Base-by-base conservation (phyloP, 495 filamentous ascomycete genomes). In the Pseudotulostoma volvatum region DNA sequence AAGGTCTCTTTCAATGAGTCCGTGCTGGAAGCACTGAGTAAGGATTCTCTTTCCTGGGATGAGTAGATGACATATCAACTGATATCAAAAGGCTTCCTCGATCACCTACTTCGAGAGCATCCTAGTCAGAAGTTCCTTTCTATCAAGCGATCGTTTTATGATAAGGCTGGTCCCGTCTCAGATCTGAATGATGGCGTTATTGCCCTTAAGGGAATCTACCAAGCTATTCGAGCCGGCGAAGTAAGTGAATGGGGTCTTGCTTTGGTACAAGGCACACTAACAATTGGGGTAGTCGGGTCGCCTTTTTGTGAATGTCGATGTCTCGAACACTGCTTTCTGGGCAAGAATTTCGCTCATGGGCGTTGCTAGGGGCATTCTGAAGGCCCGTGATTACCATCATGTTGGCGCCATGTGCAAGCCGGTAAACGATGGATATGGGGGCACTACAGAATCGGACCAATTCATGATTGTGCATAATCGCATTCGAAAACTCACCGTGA, bases 191-290 rank as follows among this genome's bases (percentile, higher is more conserved):
- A 59, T 31, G 77, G 77, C 32, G 67, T 88, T 14, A 72, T 84
- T 42, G 81, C 80, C 9, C 75, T 83, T 63, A 88, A 86, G 47
- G 86, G 85, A 32, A 76, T 85, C 18, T 95, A 90, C 43, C 69
- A 82, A 25, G 79, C 84, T 8, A 75, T 93, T 38, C 72, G 82
- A 33, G 63, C 82, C 7, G 77, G 70, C 34, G 54, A 71, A 44
- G 71, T 73, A 64, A 64, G 63, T 43, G 14, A 9, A 3, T 19
- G 4, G 8, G 9, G 15, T 15, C 15, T 34, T 23, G 18, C 34
- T 20, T 19, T 15, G 1, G 5, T 18, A 7, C 15, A 25, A 18
- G n/a, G 5, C 14, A 14, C 14, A 31, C 52, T 57, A 34, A 53
- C 31, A 9, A 7, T 16, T 18, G 4, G 7, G 34, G 5, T 44